A percentile compares a stretch with the other conserved stretches of the same genome.
These are phyloP conservation scores for Penicillium verhagenii DNA, from an alignment of 495 filamentous ascomycete species.

Conservation along the genomic window DNA sequence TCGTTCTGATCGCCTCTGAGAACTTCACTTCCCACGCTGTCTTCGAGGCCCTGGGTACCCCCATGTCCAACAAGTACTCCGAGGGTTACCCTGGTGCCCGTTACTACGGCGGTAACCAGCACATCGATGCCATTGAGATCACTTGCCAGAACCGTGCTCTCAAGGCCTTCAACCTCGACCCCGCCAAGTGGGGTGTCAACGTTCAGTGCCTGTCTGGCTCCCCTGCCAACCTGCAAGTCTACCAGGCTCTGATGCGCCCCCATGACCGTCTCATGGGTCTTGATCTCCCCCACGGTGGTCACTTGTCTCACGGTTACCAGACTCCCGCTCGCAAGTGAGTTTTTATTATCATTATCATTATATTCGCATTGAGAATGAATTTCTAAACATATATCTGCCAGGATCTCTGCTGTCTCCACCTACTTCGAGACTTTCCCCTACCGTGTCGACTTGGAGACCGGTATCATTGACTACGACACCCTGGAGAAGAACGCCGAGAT, in stretches of 20 bases:
- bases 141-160: conserved; percentile 96
- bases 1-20: conserved; percentile 98
- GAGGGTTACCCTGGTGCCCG: conserved; percentile 97
- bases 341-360: not conserved
- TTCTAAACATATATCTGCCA: conserved; percentile 25
- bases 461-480: conserved; percentile 94
- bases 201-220: conserved; percentile 87
- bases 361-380: conserved; percentile 8
- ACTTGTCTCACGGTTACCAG: conserved; percentile 98
- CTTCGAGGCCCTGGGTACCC: conserved; percentile 91
- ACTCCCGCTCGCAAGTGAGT: conserved; percentile 84
- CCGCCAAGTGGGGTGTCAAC: conserved; percentile 96
- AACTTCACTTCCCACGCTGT: conserved; percentile 99
- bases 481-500: conserved; percentile 90
- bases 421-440: conserved; percentile 97
- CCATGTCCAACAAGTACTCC: conserved; percentile 99
- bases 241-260: conserved; percentile 97
- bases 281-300: conserved; percentile 95
- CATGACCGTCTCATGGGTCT: conserved; percentile 97
- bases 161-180: conserved; percentile 82
- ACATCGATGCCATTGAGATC: conserved; percentile 94
- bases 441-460: conserved; percentile 85
- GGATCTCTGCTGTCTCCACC: conserved; percentile 89
- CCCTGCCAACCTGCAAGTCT: conserved; percentile 97
- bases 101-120: conserved; percentile 99